Evolutionary conservation across 1,284 basidiomycete species (phyloP), one percentile per base, ranked within the genome.

Genomic region (Leccinum solheimii): DNA sequence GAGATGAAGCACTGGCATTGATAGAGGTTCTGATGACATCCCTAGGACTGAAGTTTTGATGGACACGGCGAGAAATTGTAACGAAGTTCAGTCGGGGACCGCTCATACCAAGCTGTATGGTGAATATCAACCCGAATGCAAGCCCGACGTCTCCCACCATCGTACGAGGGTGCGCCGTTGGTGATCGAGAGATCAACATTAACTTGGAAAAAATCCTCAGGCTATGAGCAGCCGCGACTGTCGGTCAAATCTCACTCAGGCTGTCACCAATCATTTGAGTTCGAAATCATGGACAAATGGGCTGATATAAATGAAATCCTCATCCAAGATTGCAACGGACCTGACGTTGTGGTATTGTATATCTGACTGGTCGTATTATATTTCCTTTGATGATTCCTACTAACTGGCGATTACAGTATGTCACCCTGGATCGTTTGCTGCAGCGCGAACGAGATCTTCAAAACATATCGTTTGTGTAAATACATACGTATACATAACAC

Each of bases 101-200:
- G 21, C 19, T 48, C 45, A 32, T 66, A 68, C 61, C 67, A 68
- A 50, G 58, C 69, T 68, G 30, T 59, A 49, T 11, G 4, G 30
- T 66, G 38, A 66, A 36, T 48, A 56, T 14, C 6, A 34, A 49
- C 19, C 26, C n/a, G 3, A 30, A 23, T 10, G 2, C 6, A 32
- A 21, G 11, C 10, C 45, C 1, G 7, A 34, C 10, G 16, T 38
- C 36, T 26, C 66, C 58, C n/a, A 67, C 69, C 62, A 43, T 49
- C 27, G 38, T 66, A 71, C 3, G 59, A 57, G 48, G 45, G 48
- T 1, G 0, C 1, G 1, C 59, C 59, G 1, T 8, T 6, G 10
- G 6, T 8, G 21, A 71, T 0, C 1, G n/a, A 58, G 50, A 70
- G 59, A 55, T 68, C 62, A 23, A 72, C 19, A 23, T 66, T 66